Conservation (phyloP, 805 yeast genomes). For the Metschnikowia kofuensis region DNA sequence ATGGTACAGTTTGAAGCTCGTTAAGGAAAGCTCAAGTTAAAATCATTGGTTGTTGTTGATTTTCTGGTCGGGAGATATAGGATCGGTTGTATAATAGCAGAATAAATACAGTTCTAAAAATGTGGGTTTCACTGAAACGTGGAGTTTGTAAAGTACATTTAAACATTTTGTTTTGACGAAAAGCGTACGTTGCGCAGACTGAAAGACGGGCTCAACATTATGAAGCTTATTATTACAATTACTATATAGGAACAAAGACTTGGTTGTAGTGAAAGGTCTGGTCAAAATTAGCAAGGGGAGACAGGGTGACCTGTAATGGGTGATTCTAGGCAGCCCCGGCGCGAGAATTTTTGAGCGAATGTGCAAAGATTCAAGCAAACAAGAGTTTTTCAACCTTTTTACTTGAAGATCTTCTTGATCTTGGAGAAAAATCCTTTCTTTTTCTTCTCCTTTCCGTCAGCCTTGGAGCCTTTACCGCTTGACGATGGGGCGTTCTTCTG, state of each 20-base stretch:
- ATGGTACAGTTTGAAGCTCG: conserved; percentile 64
- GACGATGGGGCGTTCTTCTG: conserved; percentile 9
- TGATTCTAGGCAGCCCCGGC: conserved; percentile 5
- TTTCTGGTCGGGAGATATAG: not conserved
- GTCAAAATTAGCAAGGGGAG: not conserved
- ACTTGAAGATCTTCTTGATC: conserved; percentile 39
- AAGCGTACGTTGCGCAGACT: not conserved
- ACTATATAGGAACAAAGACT: conserved; percentile 5
- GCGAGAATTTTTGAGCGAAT: conserved; percentile 1
- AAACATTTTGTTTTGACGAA: too few species aligned
- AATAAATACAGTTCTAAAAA: not conserved
- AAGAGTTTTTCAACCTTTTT: conserved; percentile 9
- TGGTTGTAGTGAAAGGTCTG: conserved; percentile 3
- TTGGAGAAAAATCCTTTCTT: conserved; percentile 43
- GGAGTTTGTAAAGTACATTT: too few species aligned
- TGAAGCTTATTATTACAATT: conserved; percentile 7
- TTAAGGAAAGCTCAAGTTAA: conserved; percentile 12
- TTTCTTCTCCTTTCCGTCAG: conserved; percentile 24
- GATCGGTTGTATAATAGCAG: conserved; percentile 10
- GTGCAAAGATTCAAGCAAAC: conserved; percentile 1
- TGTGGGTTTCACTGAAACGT: too few species aligned
- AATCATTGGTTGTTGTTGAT: too few species aligned
- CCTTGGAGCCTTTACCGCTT: conserved; percentile 11
- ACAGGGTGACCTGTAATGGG: not conserved
- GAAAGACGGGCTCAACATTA: not conserved